Percentiles rank a stretch among this genome's conserved stretches.
Conservation (phyloP, 2,329 filamentous ascomycete genomes). For the Ascosphaera acerosa region DNA sequence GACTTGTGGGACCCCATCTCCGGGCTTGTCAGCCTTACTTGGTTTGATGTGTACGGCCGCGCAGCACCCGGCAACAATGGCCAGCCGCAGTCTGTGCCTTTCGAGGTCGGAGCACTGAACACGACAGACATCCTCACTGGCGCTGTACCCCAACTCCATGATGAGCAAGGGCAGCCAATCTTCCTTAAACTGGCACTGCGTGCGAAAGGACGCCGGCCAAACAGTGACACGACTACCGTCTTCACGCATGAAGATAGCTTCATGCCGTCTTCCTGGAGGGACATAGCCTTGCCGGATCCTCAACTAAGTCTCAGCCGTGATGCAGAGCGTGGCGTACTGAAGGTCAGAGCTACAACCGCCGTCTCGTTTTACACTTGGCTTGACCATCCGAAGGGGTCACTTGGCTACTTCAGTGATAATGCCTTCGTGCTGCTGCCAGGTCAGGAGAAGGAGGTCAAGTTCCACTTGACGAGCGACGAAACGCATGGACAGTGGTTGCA, state of each 20-base stretch:
- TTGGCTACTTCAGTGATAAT: slow-evolving; percentile 29
- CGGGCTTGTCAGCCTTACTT: slow-evolving; percentile 25
- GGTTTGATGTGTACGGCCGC: slow-evolving; percentile 26
- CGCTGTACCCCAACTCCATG: slow-evolving; percentile 14
- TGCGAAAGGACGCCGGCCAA: slow-evolving; percentile 23
- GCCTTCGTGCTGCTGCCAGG: slow-evolving; percentile 25
- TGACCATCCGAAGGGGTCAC: slow-evolving; percentile 24
- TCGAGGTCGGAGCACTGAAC: slow-evolving; percentile 27
- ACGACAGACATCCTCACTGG: slow-evolving; percentile 22
- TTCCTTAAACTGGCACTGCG: slow-evolving; percentile 22
- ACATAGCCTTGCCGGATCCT: slow-evolving; percentile 25
- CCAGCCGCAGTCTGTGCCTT: slow-evolving; percentile 12
- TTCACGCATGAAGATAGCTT: slow-evolving; percentile 28
- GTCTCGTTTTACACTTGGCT: slow-evolving; percentile 31
- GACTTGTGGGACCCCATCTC: slow-evolving; percentile 28
- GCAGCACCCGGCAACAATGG: slow-evolving; percentile 14
- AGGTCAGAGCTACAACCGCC: slow-evolving; percentile 22
- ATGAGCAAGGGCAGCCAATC: slow-evolving; percentile 13
- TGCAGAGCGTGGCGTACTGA: slow-evolving; percentile 15
- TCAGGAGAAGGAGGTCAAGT: slow-evolving; percentile 21
- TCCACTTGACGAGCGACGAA: slow-evolving; percentile 22
- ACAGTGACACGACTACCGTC: slow-evolving; percentile 15
- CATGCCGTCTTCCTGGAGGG: slow-evolving; percentile 21
- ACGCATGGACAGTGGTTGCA: slow-evolving; percentile 20
- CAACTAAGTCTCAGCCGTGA: slow-evolving; percentile 18